Base-by-base conservation (phyloP, 768 basidiomycete genomes). In the Leucogyrophana mollusca region DNA sequence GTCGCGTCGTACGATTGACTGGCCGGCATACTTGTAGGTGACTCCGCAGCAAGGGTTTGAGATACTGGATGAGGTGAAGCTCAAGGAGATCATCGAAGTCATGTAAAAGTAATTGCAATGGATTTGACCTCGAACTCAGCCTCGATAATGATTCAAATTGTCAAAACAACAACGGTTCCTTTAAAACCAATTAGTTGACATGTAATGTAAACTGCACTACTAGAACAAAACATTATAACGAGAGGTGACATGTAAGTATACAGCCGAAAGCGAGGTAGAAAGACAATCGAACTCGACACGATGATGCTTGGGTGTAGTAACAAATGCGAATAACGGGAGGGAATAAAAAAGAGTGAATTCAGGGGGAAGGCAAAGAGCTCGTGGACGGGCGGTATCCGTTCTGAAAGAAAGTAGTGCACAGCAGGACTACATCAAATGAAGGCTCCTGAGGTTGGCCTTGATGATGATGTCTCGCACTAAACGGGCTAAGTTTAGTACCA, bases 51-150 rank as follows among this genome's bases (percentile, higher is more conserved):
- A 77, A 45, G 94, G 94, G n/a, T 97, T 95, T 63, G 80, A 90
- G 68, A 96, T 97, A 55, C 64, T 98, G 51, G 76, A 85, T 54
- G 92, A 95, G 67, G 78, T 74, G 23, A 74, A 76, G 57, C 73
- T 97, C 60, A 89, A 94, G 72, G 81, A 77, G 55, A 77, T 93
- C 47, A 91, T 97, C 50, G 91, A 94, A 58, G 77, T 74, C 51
- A 90, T 89, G 87, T 88, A 72, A 80, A 30, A n/a, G n/a, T n/a
- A n/a, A n/a, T n/a, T n/a, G n/a, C n/a, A n/a, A n/a, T n/a, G n/a
- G n/a, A n/a, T n/a, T n/a, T n/a, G n/a, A n/a, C n/a, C n/a, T n/a
- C n/a, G n/a, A n/a, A n/a, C n/a, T n/a, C n/a, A n/a, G n/a, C n/a
- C n/a, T n/a, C n/a, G n/a, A n/a, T n/a, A n/a, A n/a, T n/a, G n/a